phyloP scores from a whole-genome alignment of 1,284 basidiomycete species.

The Volvariella surrecta region DNA sequence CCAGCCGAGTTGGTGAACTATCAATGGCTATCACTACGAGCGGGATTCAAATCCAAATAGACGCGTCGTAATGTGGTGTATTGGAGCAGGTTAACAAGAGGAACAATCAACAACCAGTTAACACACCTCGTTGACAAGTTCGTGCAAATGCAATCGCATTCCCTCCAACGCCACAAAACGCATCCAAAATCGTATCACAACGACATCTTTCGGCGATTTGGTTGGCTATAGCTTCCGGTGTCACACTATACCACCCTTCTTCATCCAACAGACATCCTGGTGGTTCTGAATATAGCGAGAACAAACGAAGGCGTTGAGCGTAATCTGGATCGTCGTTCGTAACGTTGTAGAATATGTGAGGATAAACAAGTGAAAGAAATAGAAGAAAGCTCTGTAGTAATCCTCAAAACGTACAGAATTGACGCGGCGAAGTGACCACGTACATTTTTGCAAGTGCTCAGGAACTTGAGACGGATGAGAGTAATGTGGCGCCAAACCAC shows the following conservation, averaged over 20 bases:
- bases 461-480: conserved; percentile 60
- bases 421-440: conserved; percentile 20
- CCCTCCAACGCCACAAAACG: conserved; percentile 96
- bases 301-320: conserved; percentile 72
- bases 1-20: conserved; percentile 73
- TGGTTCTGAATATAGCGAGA: conserved; percentile 66
- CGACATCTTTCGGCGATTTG: conserved; percentile 91
- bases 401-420: neutral
- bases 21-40: conserved; percentile 81
- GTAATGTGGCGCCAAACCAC: conserved; percentile 65
- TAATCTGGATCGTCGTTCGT: conserved; percentile 69
- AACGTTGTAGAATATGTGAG: no score
- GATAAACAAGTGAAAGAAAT: neutral
- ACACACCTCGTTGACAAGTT: conserved; percentile 83
- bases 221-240: conserved; percentile 85
- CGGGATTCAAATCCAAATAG: neutral
- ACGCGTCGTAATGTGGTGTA: neutral
- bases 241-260: conserved; percentile 97
- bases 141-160: conserved; percentile 96
- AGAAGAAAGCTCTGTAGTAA: neutral
- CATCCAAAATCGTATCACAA: conserved; percentile 80
- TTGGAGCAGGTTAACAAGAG: neutral
- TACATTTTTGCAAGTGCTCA: conserved; percentile 74
- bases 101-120: no score
- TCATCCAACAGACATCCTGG: conserved; percentile 72